Percentiles rank a stretch among this genome's conserved stretches.
Evolutionary conservation across 2,329 filamentous ascomycete species (phyloP).

Genomic region (Colletotrichum neosansevieriae): DNA sequence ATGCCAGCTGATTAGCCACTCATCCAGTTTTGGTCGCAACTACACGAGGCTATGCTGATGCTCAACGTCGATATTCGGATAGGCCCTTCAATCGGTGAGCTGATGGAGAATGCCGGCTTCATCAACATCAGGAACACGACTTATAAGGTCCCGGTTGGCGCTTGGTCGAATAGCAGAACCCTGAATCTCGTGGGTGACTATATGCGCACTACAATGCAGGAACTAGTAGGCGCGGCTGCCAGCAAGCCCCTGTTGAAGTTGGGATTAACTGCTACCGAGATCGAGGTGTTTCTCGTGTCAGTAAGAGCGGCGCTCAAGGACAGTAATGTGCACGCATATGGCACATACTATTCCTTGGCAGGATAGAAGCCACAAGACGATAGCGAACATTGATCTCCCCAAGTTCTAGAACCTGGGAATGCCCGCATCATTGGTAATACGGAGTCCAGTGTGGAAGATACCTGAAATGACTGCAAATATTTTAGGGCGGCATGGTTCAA

Average conservation of each 20-base stretch:
- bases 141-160: slow-evolving; percentile 38
- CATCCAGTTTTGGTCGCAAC: background rate
- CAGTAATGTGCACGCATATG: slow-evolving; percentile 54
- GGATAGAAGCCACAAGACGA: background rate
- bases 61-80: background rate
- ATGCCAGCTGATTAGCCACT: slow-evolving; percentile 43
- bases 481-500: no score
- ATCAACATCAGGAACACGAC: slow-evolving; percentile 39
- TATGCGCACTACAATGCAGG: background rate
- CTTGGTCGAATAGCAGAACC: slow-evolving; percentile 50
- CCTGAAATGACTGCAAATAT: no score
- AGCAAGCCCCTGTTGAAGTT: background rate
- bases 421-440: no score
- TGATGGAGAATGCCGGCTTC: slow-evolving; percentile 42
- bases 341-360: slow-evolving; percentile 51
- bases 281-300: slow-evolving; percentile 48
- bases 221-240: background rate
- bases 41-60: background rate
- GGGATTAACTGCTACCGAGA: background rate
- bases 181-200: slow-evolving; percentile 44
- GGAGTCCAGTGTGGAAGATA: no score
- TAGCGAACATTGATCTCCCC: no score
- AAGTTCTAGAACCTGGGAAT: no score
- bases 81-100: slow-evolving; percentile 22
- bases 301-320: slow-evolving; percentile 51